Evolutionary conservation across 768 basidiomycete species (phyloP), one percentile per base, ranked within the genome.

Genomic region (Austroboletus festivus): DNA sequence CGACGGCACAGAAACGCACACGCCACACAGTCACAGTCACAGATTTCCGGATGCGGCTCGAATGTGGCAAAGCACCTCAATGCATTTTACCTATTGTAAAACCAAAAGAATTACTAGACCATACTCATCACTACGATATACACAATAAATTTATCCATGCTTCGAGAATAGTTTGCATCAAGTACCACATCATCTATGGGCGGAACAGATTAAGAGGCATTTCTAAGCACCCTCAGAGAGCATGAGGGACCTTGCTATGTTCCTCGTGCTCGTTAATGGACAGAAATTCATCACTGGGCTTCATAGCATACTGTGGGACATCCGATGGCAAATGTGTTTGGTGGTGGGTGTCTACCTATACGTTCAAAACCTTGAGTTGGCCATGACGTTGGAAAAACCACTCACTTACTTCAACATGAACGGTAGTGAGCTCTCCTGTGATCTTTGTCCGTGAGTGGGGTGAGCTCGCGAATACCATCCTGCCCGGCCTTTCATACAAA

Each of bases 351-450:
- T 67, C 63, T 47, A 67, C 68, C 63, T 65, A 49, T 5, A 3
- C 30, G 42, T 18, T 5, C 28, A 28, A 15, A 26, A 44, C 46
- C 20, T 52, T 51, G 43, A 48, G 31, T 12, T 44, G 35, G 42
- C 33, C 33, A 34, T 20, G 10, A 20, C 15, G 5, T 3, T 20
- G 11, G n/a, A 18, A 24, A 11, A 8, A 22, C 15, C 21, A 44
- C 51, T 28, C 20, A 51, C 64, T 39, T 24, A 71, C 71, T 59
- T 70, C 71, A 23, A 70, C 69, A 26, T 68, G 69, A 19, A 70
- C 57, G 7, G 59, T 42, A n/a, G 59, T 38, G 4, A 51, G 46
- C 41, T 55, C 55, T 49, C 58, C 54, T 42, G 48, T 12, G 15
- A 50, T 37, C 38, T 57, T 51, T 4, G 51, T 38, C 26, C 58